Percentiles rank a stretch among this genome's conserved stretches.
These are phyloP conservation scores for Teratosphaeria destructans DNA, from an alignment of 2,329 filamentous ascomycete genomes.

Conservation along the genomic window DNA sequence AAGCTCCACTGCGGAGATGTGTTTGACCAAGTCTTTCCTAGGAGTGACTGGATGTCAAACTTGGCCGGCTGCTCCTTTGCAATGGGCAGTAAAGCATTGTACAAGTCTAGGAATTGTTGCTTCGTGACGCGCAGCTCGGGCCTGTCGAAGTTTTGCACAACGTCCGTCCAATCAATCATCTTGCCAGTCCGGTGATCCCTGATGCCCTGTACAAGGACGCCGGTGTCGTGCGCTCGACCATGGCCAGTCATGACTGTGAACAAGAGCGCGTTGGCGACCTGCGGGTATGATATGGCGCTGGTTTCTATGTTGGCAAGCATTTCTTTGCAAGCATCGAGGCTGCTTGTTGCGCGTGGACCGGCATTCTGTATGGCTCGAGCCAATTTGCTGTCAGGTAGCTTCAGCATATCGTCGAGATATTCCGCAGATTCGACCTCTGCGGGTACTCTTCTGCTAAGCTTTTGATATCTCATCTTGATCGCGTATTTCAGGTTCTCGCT, in stretches of 20 bases:
- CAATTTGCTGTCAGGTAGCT: slow-evolving; percentile 48
- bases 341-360: slow-evolving; percentile 65
- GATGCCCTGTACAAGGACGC: slow-evolving; percentile 53
- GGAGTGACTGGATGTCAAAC: slow-evolving; percentile 79
- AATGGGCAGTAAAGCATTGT: slow-evolving; percentile 65
- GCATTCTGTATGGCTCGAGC: slow-evolving; percentile 59
- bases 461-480: slow-evolving; percentile 57
- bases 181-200: slow-evolving; percentile 45
- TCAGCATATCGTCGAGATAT: slow-evolving; percentile 56
- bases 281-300: slow-evolving; percentile 64
- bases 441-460: slow-evolving; percentile 54
- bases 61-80: slow-evolving; percentile 47
- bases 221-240: slow-evolving; percentile 55
- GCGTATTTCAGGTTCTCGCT: slow-evolving; percentile 59
- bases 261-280: slow-evolving; percentile 71
- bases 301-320: slow-evolving; percentile 45
- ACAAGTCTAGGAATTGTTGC: slow-evolving; percentile 70
- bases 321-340: slow-evolving; percentile 58
- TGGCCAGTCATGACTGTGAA: slow-evolving; percentile 54
- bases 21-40: slow-evolving; percentile 79
- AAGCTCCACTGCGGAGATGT: slow-evolving; percentile 89
- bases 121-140: slow-evolving; percentile 65
- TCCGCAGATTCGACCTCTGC: slow-evolving; percentile 60
- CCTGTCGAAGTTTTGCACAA: slow-evolving; percentile 72
- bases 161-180: slow-evolving; percentile 54